Conservation (phyloP, 2,329 filamentous ascomycete species). For the Thielaviopsis musarum region DNA sequence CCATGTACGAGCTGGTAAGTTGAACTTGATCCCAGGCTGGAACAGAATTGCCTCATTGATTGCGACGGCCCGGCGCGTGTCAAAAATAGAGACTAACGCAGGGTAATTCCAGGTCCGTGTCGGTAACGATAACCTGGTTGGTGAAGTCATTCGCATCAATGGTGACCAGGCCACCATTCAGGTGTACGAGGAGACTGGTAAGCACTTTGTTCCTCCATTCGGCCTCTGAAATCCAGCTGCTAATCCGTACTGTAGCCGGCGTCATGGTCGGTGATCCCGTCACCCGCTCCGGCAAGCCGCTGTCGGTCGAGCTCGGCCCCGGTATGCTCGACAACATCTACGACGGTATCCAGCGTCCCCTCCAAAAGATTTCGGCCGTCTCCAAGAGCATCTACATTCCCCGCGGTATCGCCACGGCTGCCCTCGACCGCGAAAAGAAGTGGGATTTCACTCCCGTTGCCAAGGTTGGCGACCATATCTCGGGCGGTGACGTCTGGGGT, state of each 20-base stretch:
- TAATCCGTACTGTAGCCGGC: conserved; percentile 45
- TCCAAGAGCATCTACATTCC: conserved; percentile 94
- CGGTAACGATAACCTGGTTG: conserved; percentile 78
- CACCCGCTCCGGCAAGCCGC: conserved; percentile 73
- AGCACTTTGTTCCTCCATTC: conserved; percentile 15
- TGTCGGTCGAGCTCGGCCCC: conserved; percentile 93
- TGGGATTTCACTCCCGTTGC: conserved; percentile 87
- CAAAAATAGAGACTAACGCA: background rate
- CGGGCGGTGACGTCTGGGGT: conserved; percentile 91
- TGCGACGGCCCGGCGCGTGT: background rate
- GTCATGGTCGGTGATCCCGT: conserved; percentile 94
- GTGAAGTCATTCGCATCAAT: conserved; percentile 96
- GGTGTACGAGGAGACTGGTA: conserved; percentile 98
- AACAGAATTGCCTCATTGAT: background rate
- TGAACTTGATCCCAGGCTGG: background rate
- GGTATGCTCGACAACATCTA: conserved; percentile 98
- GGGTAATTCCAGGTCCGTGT: conserved; percentile 53
- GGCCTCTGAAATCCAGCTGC: conserved; percentile 10
- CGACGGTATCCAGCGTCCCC: conserved; percentile 93
- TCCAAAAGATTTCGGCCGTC: conserved; percentile 62
- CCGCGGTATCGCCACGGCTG: conserved; percentile 74
- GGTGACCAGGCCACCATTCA: conserved; percentile 92
- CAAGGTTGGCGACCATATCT: conserved; percentile 95
- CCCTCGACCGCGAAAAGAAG: conserved; percentile 78
- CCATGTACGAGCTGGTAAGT: conserved; percentile 95